Conservation (phyloP, 345 rosid species). For the Dovyalis caffra region DNA sequence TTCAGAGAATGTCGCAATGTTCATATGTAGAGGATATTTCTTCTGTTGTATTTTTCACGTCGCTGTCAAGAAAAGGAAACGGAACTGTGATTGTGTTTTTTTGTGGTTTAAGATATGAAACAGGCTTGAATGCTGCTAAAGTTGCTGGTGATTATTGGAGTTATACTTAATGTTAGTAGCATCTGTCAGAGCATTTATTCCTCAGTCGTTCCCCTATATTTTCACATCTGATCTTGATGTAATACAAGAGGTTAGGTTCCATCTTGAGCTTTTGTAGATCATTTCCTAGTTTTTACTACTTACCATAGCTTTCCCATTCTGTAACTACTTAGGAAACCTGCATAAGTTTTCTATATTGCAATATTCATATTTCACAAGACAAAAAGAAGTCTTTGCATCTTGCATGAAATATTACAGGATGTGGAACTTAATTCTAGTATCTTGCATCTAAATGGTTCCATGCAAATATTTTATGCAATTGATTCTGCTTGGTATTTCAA, state of each 20-base stretch:
- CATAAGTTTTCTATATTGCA: not conserved
- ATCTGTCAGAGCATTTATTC: conserved; percentile 55
- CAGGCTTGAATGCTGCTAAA: conserved; percentile 83
- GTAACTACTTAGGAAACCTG: not conserved
- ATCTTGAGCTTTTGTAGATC: not conserved
- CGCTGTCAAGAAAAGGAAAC: not conserved
- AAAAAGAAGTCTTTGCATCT: not conserved
- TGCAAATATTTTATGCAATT: not conserved
- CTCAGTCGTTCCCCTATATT: conserved; percentile 61
- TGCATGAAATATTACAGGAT: not conserved
- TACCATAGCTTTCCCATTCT: not conserved
- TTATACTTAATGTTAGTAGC: conserved; percentile 48
- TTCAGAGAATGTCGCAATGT: conserved; percentile 47
- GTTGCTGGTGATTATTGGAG: conserved; percentile 70
- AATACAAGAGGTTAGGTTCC: conserved; percentile 51
- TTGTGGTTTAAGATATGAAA: conserved; percentile 8
- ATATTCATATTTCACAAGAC: not conserved
- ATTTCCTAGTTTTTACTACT: not conserved
- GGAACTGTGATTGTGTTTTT: not conserved
- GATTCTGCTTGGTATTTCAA: conserved; percentile 1
- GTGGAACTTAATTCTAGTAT: not conserved
- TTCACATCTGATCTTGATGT: conserved; percentile 68
- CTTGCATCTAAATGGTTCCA: not conserved
- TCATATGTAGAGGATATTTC: not conserved
- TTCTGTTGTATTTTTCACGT: not conserved